Percentiles rank a stretch among this genome's conserved stretches.
Evolutionary conservation across 768 basidiomycete genomes (phyloP).

Genomic region (Cystobasidiopsis lactophilus): DNA sequence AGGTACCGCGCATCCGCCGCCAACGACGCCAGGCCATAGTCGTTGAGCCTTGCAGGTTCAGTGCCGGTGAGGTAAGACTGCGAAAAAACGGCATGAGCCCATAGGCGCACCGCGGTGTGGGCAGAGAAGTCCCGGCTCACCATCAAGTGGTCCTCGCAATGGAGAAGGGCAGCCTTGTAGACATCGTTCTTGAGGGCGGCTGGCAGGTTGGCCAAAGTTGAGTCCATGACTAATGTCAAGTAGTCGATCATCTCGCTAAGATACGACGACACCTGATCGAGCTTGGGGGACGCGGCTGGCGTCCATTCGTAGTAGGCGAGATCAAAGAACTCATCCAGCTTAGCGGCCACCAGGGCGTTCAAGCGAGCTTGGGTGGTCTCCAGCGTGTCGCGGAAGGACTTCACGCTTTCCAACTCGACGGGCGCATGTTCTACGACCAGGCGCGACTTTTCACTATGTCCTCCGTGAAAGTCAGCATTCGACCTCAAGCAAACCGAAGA

Average conservation of each 20-base stretch:
- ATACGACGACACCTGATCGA: conserved; percentile 66
- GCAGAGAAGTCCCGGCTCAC: conserved; percentile 29
- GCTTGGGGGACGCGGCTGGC: conserved; percentile 31
- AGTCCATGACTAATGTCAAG: conserved; percentile 83
- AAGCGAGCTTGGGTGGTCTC: conserved; percentile 51
- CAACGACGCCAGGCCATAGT: conserved; percentile 13
- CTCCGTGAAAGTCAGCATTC: conserved; percentile 24
- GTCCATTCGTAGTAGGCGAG: conserved; percentile 90
- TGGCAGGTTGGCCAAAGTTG: conserved; percentile 45
- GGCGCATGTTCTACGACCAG: neutral
- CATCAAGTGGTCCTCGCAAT: conserved; percentile 72
- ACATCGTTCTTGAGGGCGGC: conserved; percentile 71
- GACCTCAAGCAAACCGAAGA: neutral
- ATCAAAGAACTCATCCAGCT: conserved; percentile 88
- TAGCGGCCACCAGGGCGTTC: conserved; percentile 59
- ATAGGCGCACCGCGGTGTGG: no score
- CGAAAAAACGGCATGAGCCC: no score
- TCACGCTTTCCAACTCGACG: conserved; percentile 17
- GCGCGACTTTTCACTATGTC: conserved; percentile 24
- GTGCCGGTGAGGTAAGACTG: conserved; percentile 18
- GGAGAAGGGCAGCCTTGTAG: conserved; percentile 65
- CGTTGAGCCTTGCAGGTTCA: conserved; percentile 12
- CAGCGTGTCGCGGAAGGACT: conserved; percentile 48
- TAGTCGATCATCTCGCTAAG: conserved; percentile 87
- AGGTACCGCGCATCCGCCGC: conserved; percentile 18